Evolutionary conservation across 768 basidiomycete species (phyloP).

Genomic region (Leccinum fibrillosum): DNA sequence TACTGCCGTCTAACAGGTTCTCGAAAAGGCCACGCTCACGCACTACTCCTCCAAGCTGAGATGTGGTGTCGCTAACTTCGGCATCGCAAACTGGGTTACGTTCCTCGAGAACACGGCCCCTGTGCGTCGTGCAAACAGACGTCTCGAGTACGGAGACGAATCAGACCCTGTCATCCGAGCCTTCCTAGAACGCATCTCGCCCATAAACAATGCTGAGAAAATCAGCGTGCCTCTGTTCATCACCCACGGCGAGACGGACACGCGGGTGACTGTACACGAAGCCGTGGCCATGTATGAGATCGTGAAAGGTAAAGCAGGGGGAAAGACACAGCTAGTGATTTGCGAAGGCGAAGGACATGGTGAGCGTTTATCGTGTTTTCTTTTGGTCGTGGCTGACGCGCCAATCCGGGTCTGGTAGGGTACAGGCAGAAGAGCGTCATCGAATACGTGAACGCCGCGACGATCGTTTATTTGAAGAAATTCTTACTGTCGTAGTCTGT

Average conservation of each 20-base stretch:
- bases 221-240: slow-evolving; percentile 37
- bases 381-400: slow-evolving; percentile 1
- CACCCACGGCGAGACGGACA: slow-evolving; percentile 42
- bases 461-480: slow-evolving; percentile 37
- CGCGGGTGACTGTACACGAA: slow-evolving; percentile 38
- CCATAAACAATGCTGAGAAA: slow-evolving; percentile 36
- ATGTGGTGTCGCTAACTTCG: slow-evolving; percentile 41
- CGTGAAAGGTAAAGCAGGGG: slow-evolving; percentile 20
- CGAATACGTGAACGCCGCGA: slow-evolving; percentile 40
- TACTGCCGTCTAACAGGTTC: not conserved
- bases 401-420: slow-evolving; percentile 19
- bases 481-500: slow-evolving; percentile 25
- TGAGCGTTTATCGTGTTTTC: slow-evolving; percentile 14
- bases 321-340: slow-evolving; percentile 35
- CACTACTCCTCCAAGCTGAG: slow-evolving; percentile 40
- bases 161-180: slow-evolving; percentile 34
- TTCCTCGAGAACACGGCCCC: slow-evolving; percentile 43
- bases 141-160: slow-evolving; percentile 42
- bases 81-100: slow-evolving; percentile 38
- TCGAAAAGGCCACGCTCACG: slow-evolving; percentile 34
- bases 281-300: slow-evolving; percentile 37
- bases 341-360: slow-evolving; percentile 44
- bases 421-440: slow-evolving; percentile 44
- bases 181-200: slow-evolving; percentile 39
- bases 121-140: slow-evolving; percentile 32